Evolutionary conservation across 305 asterid genomes (phyloP).

Genomic region (Fraxinus sp.): DNA sequence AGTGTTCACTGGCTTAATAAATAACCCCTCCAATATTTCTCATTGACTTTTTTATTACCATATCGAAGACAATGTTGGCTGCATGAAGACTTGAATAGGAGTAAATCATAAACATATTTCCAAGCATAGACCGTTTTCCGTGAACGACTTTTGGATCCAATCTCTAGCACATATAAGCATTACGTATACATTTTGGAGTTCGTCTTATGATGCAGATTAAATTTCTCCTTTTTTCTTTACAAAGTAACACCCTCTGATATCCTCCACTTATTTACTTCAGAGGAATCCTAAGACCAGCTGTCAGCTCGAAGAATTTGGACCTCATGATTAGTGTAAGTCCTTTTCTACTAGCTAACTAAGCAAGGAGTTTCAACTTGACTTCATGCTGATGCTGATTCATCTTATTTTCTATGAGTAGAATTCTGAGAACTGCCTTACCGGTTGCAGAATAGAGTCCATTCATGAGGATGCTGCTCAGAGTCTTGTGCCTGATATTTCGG

Average conservation of each 20-base stretch:
- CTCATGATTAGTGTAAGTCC: constrained; percentile 67
- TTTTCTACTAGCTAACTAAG: constrained; percentile 20
- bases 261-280: constrained; percentile 44
- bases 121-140: neutral
- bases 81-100: neutral
- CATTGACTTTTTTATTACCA: neutral
- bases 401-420: constrained; percentile 63
- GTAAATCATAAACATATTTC: neutral
- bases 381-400: constrained; percentile 36
- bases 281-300: constrained; percentile 83
- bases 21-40: neutral
- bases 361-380: constrained; percentile 14
- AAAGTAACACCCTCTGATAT: neutral
- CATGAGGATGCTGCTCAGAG: constrained; percentile 59
- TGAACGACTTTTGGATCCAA: neutral
- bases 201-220: neutral
- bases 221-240: neutral
- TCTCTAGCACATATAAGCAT: neutral
- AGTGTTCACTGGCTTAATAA: neutral
- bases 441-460: constrained; percentile 72
- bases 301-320: constrained; percentile 63
- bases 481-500: constrained; percentile 61
- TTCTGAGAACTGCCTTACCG: constrained; percentile 76
- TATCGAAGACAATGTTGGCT: neutral
- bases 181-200: neutral